Conservation (phyloP, 164 flowering plant genomes). For the Umbilicus rupestris region DNA sequence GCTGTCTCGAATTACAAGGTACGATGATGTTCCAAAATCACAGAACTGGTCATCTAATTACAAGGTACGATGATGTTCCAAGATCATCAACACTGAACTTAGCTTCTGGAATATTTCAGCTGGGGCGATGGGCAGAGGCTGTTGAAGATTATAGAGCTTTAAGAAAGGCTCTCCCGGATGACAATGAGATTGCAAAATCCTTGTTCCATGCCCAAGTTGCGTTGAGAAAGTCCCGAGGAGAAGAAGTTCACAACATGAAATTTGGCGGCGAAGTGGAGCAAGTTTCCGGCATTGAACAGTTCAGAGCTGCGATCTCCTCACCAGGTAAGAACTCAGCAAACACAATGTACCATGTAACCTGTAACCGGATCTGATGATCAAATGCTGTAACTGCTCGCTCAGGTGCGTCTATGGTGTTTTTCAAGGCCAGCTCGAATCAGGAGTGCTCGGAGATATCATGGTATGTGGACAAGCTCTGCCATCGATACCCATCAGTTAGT, state of each 20-base stretch:
- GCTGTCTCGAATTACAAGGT: conserved; percentile 80
- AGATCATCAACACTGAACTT: too few relatives aligned
- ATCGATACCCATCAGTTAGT: conserved; percentile 57
- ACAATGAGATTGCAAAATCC: conserved; percentile 68
- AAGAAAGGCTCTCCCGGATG: conserved; percentile 61
- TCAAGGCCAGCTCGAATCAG: conserved; percentile 34
- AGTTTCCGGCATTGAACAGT: conserved; percentile 52
- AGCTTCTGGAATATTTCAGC: conserved; percentile 40
- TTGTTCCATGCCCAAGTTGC: conserved; percentile 73
- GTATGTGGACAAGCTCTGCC: conserved; percentile 44
- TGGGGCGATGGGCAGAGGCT: conserved; percentile 73
- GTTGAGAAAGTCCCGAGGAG: conserved; percentile 56
- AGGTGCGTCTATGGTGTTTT: conserved; percentile 72
- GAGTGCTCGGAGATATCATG: conserved; percentile 61
- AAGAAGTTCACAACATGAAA: conserved; percentile 44
- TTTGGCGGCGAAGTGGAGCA: conserved; percentile 79
- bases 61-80: conserved; percentile 59
- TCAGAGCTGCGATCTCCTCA: conserved; percentile 55
- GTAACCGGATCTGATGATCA: background rate
- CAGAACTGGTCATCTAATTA: too few relatives aligned
- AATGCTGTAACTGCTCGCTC: conserved; percentile 16
- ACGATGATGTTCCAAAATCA: too few relatives aligned
- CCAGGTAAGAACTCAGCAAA: conserved; percentile 34
- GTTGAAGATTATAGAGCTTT: conserved; percentile 73
- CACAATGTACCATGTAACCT: too few relatives aligned